Conservation (phyloP, 306 rosid species). For the Prunus davidiana region DNA sequence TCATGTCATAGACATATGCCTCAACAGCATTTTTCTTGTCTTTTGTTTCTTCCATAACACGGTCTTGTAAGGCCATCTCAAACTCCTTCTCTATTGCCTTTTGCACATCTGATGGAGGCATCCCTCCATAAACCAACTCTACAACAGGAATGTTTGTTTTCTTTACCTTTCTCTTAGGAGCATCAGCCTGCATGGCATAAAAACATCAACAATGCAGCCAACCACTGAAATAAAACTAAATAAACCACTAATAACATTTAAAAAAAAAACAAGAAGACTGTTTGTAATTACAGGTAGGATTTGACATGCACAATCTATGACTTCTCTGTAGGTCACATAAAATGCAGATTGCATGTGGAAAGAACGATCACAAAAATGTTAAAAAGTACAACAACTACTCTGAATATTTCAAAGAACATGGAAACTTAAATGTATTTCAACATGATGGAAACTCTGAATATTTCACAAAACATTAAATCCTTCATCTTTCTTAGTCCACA, state of each 20-base stretch:
- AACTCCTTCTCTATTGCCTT: conserved; percentile 87
- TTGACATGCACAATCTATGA: not conserved
- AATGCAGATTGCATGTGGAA: not conserved
- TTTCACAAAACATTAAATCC: not conserved
- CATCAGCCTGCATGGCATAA: conserved; percentile 45
- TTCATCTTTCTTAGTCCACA: not conserved
- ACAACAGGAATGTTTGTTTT: conserved; percentile 59
- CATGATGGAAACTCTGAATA: not conserved
- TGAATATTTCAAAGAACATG: not conserved
- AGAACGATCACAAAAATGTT: not conserved
- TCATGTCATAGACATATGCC: conserved; percentile 91
- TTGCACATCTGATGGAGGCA: conserved; percentile 58
- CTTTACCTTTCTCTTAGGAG: conserved; percentile 83
- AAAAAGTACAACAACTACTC: not conserved
- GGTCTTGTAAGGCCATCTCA: conserved; percentile 98
- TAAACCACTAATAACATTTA: not conserved
- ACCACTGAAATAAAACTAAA: not conserved
- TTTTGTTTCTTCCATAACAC: conserved; percentile 95
- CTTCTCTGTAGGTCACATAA: not conserved
- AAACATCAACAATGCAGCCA: not conserved
- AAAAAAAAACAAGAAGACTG: not conserved
- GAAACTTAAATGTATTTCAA: too few relatives aligned
- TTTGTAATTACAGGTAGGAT: not conserved
- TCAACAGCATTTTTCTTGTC: conserved; percentile 96
- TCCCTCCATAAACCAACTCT: conserved; percentile 78